Evolutionary conservation across 176 grass and related monocot genomes (phyloP).

Genomic region (Carex pumila): DNA sequence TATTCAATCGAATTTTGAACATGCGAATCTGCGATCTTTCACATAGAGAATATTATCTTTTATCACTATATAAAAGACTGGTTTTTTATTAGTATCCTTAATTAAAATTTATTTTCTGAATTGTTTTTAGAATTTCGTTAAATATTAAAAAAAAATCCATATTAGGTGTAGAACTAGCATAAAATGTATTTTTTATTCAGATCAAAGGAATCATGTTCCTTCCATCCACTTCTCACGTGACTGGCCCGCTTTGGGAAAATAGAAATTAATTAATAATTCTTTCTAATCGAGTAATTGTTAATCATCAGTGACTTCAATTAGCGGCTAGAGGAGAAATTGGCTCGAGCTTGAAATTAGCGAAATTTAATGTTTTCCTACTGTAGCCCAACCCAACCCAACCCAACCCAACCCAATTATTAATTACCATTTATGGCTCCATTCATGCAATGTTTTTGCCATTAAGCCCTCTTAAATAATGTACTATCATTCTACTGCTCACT

Average conservation of each 20-base stretch:
- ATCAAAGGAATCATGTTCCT: not conserved
- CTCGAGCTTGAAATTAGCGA: constrained; percentile 39
- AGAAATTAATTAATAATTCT: not conserved
- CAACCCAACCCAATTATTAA: not conserved
- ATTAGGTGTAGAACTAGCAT: not conserved
- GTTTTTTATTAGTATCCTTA: too few species aligned
- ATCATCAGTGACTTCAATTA: constrained; percentile 27
- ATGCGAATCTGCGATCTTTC: too few species aligned
- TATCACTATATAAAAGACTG: too few species aligned
- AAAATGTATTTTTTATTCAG: not conserved
- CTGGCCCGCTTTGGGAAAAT: not conserved
- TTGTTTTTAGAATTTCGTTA: too few species aligned
- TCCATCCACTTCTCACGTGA: not conserved
- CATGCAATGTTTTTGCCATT: not conserved
- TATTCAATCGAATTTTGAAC: too few species aligned
- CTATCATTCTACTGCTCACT: not conserved
- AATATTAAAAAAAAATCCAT: too few species aligned
- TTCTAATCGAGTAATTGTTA: constrained; percentile 23
- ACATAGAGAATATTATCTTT: too few species aligned
- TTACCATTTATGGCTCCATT: constrained; percentile 4
- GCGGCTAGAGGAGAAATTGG: constrained; percentile 33
- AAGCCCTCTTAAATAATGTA: not conserved
- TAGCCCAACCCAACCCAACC: not conserved
- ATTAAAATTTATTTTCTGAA: too few species aligned
- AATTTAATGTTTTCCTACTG: constrained; percentile 21